Evolutionary conservation across 2,329 filamentous ascomycete species (phyloP).

Genomic region (Pseudocercospora musae): DNA sequence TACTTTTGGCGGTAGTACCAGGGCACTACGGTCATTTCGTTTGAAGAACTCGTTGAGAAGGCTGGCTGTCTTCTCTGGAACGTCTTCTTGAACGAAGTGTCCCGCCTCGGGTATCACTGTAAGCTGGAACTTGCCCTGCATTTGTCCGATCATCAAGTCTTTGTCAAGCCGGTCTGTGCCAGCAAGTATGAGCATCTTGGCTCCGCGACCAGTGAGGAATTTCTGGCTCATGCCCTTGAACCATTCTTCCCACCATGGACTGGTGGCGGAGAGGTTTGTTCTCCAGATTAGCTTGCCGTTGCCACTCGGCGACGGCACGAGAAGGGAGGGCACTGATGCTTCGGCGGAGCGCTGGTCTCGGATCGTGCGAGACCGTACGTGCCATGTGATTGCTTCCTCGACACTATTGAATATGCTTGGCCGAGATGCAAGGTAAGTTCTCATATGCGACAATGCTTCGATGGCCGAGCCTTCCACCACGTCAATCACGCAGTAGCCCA

Average conservation of each 20-base stretch:
- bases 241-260: constrained; percentile 93
- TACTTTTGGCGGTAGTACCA: constrained; percentile 91
- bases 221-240: constrained; percentile 84
- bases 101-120: constrained; percentile 93
- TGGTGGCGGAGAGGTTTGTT: constrained; percentile 77
- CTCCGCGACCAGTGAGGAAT: constrained; percentile 76
- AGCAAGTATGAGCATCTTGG: constrained; percentile 79
- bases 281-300: constrained; percentile 67
- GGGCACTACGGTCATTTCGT: constrained; percentile 77
- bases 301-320: constrained; percentile 48
- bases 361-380: constrained; percentile 82
- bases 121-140: constrained; percentile 97
- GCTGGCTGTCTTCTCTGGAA: constrained; percentile 83
- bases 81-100: constrained; percentile 95
- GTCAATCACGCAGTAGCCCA: constrained; percentile 88
- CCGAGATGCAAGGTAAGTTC: constrained; percentile 79
- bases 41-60: constrained; percentile 87
- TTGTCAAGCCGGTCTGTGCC: constrained; percentile 89
- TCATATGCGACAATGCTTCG: constrained; percentile 92
- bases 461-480: constrained; percentile 94
- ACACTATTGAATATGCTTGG: constrained; percentile 75
- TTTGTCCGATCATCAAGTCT: constrained; percentile 91
- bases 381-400: constrained; percentile 85
- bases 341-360: constrained; percentile 79
- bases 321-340: constrained; percentile 78